Evolutionary conservation across 352 stramenopile genomes (phyloP).

Genomic region (Pythium brassicae): DNA sequence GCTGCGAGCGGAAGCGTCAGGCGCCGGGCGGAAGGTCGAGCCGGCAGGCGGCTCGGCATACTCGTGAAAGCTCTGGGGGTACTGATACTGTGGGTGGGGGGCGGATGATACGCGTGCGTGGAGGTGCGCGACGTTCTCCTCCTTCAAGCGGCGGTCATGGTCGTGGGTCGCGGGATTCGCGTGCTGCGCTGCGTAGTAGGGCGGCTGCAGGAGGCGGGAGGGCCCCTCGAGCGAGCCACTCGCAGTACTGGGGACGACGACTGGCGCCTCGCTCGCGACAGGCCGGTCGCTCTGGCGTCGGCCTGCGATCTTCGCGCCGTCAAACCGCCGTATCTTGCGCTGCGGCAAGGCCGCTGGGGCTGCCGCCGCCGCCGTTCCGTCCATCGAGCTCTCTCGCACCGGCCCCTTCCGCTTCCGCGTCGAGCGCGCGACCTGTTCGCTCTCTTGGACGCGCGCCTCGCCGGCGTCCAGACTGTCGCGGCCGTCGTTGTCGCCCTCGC

Average conservation of each 20-base stretch:
- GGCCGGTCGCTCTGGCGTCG: neutral
- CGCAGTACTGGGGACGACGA: neutral
- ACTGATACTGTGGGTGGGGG: neutral
- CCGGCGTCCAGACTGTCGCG: slow-evolving; percentile 1
- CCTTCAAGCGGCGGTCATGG: neutral
- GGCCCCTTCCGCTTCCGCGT: neutral
- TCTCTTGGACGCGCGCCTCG: slow-evolving; percentile 1
- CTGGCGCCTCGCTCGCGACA: neutral
- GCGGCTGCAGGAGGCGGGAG: neutral
- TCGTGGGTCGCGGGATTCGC: neutral
- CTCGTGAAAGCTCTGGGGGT: neutral
- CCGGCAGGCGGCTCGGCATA: neutral
- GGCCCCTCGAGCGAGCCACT: neutral
- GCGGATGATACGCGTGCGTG: neutral
- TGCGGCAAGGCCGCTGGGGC: neutral
- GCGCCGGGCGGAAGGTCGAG: neutral
- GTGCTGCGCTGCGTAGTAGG: neutral
- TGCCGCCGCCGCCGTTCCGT: neutral
- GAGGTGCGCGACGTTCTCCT: neutral
- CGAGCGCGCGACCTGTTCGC: neutral
- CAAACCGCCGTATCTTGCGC: slow-evolving; percentile 16
- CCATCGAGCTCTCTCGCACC: neutral
- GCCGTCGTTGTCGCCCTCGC: neutral
- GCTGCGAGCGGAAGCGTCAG: neutral
- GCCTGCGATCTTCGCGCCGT: slow-evolving; percentile 8